These are phyloP conservation scores for Podaxis sp. DNA, from an alignment of 768 basidiomycete species.

Conservation along the genomic window DNA sequence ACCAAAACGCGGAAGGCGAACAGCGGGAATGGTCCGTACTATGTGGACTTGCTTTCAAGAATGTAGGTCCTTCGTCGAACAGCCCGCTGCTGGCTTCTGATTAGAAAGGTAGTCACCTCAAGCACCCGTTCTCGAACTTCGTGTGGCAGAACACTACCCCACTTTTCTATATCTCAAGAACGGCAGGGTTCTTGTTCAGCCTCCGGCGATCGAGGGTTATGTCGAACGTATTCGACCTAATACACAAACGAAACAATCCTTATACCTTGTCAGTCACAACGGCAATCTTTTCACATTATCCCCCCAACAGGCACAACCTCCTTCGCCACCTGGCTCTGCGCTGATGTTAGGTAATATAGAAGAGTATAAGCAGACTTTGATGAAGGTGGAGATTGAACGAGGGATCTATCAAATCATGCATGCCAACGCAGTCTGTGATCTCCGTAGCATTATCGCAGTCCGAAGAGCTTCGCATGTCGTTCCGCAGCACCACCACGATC, in stretches of 20 bases:
- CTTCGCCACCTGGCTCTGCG: slow-evolving; percentile 60
- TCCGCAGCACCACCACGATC: slow-evolving; percentile 35
- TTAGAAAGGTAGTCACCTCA: slow-evolving; percentile 26
- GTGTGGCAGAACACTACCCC: slow-evolving; percentile 68
- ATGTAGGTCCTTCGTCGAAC: slow-evolving; percentile 42
- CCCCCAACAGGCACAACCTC: slow-evolving; percentile 58
- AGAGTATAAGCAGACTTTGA: slow-evolving; percentile 35
- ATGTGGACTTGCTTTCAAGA: slow-evolving; percentile 69
- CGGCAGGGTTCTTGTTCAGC: slow-evolving; percentile 60
- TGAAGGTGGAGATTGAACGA: slow-evolving; percentile 54
- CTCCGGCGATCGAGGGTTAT: slow-evolving; percentile 85
- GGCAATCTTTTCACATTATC: slow-evolving; percentile 67
- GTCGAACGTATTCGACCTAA: slow-evolving; percentile 67
- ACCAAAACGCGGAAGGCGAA: slow-evolving; percentile 61
- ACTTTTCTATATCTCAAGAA: slow-evolving; percentile 42
- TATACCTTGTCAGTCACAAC: slow-evolving; percentile 73
- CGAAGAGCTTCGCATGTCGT: slow-evolving; percentile 56
- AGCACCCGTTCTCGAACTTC: slow-evolving; percentile 67
- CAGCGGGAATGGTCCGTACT: slow-evolving; percentile 70
- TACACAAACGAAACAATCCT: slow-evolving; percentile 50
- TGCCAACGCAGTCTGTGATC: slow-evolving; percentile 68
- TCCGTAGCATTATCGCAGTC: slow-evolving; percentile 66
- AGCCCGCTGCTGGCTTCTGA: slow-evolving; percentile 6
- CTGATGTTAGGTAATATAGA: slow-evolving; percentile 24
- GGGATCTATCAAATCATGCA: slow-evolving; percentile 62